These are phyloP conservation scores for Petunia secreta DNA, from an alignment of 257 asterid genomes.

Conservation along the genomic window DNA sequence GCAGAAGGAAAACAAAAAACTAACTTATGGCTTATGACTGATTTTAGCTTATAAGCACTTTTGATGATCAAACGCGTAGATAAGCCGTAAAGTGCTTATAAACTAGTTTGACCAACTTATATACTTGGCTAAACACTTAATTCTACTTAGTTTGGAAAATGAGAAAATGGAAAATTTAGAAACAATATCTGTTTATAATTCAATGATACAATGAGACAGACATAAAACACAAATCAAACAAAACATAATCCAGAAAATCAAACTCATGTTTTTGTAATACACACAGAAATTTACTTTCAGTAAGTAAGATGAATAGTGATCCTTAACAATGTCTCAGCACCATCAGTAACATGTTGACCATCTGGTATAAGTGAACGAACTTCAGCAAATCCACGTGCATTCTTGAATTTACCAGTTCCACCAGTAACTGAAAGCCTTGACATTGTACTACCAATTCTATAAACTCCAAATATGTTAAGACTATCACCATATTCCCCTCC, in stretches of 20 bases:
- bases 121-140: background rate
- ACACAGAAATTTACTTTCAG: conserved; percentile 16
- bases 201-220: too few species aligned
- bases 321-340: conserved; percentile 57
- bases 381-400: conserved; percentile 59
- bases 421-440: conserved; percentile 52
- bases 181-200: too few species aligned
- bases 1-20: too few species aligned
- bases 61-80: too few species aligned
- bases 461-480: conserved; percentile 54
- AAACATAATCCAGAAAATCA: background rate
- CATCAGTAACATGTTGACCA: conserved; percentile 54
- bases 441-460: conserved; percentile 51
- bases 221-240: background rate
- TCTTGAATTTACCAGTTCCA: conserved; percentile 59
- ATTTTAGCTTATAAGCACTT: too few species aligned
- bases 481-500: conserved; percentile 61
- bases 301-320: conserved; percentile 46
- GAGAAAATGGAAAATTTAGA: background rate
- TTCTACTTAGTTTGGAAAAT: conserved; percentile 1
- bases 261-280: background rate
- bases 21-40: too few species aligned
- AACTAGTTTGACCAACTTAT: too few species aligned
- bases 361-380: conserved; percentile 50
- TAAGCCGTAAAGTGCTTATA: too few species aligned